A percentile compares a stretch with the other conserved stretches of the same genome.
Conservation (phyloP, 2,329 filamentous ascomycete species). For the Ophiocordyceps polyrhachis-furcata region DNA sequence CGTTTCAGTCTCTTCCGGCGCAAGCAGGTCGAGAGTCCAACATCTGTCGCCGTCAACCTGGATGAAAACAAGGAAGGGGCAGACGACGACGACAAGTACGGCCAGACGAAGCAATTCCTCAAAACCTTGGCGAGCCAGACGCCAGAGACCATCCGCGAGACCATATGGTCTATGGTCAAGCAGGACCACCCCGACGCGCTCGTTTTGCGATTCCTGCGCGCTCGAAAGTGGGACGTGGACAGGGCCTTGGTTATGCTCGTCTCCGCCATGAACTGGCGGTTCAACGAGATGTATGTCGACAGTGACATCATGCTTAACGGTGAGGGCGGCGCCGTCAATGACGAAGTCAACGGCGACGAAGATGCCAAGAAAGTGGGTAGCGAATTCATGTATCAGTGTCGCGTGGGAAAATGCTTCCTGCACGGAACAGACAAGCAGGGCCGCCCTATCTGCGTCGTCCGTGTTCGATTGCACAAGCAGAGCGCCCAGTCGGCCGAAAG, state of each 20-base stretch:
- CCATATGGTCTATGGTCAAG: slow-evolving; percentile 91
- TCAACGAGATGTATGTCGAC: slow-evolving; percentile 70
- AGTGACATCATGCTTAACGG: slow-evolving; percentile 68
- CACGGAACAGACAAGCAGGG: slow-evolving; percentile 75
- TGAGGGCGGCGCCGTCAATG: slow-evolving; percentile 46
- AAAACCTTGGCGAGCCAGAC: slow-evolving; percentile 59
- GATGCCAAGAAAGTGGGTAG: slow-evolving; percentile 46
- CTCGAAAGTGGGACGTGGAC: slow-evolving; percentile 91
- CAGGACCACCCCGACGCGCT: slow-evolving; percentile 83
- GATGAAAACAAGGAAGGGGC: slow-evolving; percentile 23
- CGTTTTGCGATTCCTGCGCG: slow-evolving; percentile 63
- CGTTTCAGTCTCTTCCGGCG: slow-evolving; percentile 50
- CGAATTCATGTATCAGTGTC: slow-evolving; percentile 68
- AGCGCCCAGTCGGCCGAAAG: slow-evolving; percentile 69
- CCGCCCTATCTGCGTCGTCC: slow-evolving; percentile 70
- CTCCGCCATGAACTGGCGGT: slow-evolving; percentile 83
- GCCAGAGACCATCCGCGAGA: slow-evolving; percentile 59
- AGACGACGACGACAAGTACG: slow-evolving; percentile 74
- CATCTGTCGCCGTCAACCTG: slow-evolving; percentile 10
- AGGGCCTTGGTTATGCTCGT: slow-evolving; percentile 88
- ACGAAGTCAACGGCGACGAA: slow-evolving; percentile 35
- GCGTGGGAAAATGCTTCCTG: slow-evolving; percentile 83
- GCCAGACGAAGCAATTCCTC: slow-evolving; percentile 70
- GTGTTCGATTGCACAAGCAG: slow-evolving; percentile 62
- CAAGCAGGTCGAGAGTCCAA: slow-evolving; percentile 32